Base-by-base conservation (phyloP, 345 rosid species). In the Gossypium ekmanianum region DNA sequence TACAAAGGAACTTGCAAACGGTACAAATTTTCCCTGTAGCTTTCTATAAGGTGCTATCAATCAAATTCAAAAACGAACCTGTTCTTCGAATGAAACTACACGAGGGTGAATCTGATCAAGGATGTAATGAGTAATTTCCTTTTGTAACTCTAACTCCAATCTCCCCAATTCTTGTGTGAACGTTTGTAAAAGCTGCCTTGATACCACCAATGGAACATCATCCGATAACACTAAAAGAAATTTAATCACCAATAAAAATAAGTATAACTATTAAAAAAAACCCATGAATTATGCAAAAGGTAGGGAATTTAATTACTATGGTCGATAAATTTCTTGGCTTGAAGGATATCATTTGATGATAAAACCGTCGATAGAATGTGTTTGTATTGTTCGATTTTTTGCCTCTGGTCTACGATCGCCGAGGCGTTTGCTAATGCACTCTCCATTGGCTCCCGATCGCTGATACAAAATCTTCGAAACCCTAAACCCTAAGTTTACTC, bases 51-150 rank as follows among this genome's bases (percentile, higher is more conserved):
- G 13, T 2, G 41, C 10, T 26, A 26, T 1, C 8, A 50, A 68
- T 26, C 11, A 50, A 68, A 52, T 34, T 43, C 8, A 61, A 39
- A 39, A 68, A 43, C 61, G 27, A 83, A 94, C 99, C 96, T 95
- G 99, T 81, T 94, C 99, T 78, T 93, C 99, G 61, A 95, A 95
- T 52, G 99, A 95, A 80, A 95, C 98, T 72, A 93, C 98, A 63
- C 99, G 88, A 17, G 96, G 98, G 79, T 95, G 99, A 87, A 95
- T 93, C 89, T 90, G 98, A 39, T 92, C 81, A 26, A 95, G 96
- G 54, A 92, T 90, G 76, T 88, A 89, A 74, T 89, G 87, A 3
- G 97, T 91, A 84, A 91, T 90, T 73, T 95, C 98, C 87, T 93
- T 95, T 62, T 93, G 96, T 16, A 85, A 81, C 58, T 90, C 96